Percentiles rank a stretch among this genome's conserved stretches.
Conservation (phyloP, 2,329 filamentous ascomycete species). For the Alternaria viburni region DNA sequence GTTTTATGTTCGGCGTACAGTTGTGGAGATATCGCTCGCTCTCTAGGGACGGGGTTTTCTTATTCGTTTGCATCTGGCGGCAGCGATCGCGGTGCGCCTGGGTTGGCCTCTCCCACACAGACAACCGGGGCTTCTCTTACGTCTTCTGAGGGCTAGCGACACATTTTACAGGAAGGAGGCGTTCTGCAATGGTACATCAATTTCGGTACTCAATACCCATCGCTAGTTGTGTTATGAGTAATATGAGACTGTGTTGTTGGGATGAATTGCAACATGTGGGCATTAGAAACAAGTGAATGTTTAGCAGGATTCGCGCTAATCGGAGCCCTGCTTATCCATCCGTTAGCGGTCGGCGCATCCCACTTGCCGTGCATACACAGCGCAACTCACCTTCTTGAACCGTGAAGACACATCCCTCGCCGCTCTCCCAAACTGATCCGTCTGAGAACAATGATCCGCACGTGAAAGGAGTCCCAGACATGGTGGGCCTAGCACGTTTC, state of each 20-base stretch:
- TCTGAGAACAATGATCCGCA: conserved; percentile 22
- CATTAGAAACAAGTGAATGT: not conserved
- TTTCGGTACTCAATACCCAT: conserved; percentile 4
- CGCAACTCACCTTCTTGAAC: conserved; percentile 9
- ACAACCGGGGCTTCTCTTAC: conserved; percentile 12
- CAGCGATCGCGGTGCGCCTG: conserved; percentile 14
- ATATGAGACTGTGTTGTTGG: not conserved
- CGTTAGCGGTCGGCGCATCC: conserved; percentile 21
- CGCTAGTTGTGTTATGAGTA: not conserved
- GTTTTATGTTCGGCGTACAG: conserved; percentile 25
- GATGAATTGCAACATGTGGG: not conserved
- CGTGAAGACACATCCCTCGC: not conserved
- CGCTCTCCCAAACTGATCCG: not conserved
- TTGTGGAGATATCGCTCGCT: conserved; percentile 31
- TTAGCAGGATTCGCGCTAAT: conserved; percentile 7
- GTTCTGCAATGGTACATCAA: conserved; percentile 11
- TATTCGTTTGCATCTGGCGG: conserved; percentile 21
- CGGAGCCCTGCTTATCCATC: conserved; percentile 11
- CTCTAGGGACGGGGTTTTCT: conserved; percentile 14
- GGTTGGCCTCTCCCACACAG: conserved; percentile 17
- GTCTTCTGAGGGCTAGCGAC: conserved; percentile 5
- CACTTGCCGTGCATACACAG: conserved; percentile 18
- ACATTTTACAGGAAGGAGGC: conserved; percentile 8
- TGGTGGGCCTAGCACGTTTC: conserved; percentile 30
- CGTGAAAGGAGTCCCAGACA: conserved; percentile 27